Evolutionary conservation across 768 basidiomycete genomes (phyloP).

Genomic region (Tylopilus cervinicoccineus): DNA sequence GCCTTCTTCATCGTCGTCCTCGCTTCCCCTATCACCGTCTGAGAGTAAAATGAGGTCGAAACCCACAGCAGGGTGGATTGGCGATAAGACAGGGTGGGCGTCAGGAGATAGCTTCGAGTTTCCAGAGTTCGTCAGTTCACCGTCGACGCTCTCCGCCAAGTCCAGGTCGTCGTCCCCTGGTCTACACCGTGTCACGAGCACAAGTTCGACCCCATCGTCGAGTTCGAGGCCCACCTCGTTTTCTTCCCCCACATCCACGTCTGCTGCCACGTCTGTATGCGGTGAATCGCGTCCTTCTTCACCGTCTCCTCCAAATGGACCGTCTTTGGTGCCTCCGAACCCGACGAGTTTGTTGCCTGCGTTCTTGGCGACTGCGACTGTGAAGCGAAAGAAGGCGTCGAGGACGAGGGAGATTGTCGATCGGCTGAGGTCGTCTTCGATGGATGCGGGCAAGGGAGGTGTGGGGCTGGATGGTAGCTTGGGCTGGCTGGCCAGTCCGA

Average conservation of each 20-base stretch:
- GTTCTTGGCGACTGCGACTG: conserved; percentile 17
- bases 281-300: conserved; percentile 8
- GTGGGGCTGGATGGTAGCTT: conserved; percentile 8
- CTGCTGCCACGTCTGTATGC: conserved; percentile 6
- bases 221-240: conserved; percentile 3
- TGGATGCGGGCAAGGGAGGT: conserved; percentile 19
- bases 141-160: conserved; percentile 6
- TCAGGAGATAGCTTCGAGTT: neutral
- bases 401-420: conserved; percentile 30
- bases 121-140: neutral
- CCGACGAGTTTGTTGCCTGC: conserved; percentile 21
- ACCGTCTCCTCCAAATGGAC: neutral
- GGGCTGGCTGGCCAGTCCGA: conserved; percentile 15
- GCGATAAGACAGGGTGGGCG: neutral
- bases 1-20: conserved; percentile 20
- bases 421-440: conserved; percentile 23
- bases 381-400: conserved; percentile 25
- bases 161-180: conserved; percentile 16
- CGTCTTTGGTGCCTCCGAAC: conserved; percentile 1
- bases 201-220: conserved; percentile 10
- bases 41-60: conserved; percentile 1
- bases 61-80: neutral
- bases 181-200: conserved; percentile 1
- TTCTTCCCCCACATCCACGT: conserved; percentile 9
- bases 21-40: conserved; percentile 13